A percentile compares a stretch with the other conserved stretches of the same genome.
Conservation (phyloP, 768 basidiomycete species). For the Auricularia heimuer region DNA sequence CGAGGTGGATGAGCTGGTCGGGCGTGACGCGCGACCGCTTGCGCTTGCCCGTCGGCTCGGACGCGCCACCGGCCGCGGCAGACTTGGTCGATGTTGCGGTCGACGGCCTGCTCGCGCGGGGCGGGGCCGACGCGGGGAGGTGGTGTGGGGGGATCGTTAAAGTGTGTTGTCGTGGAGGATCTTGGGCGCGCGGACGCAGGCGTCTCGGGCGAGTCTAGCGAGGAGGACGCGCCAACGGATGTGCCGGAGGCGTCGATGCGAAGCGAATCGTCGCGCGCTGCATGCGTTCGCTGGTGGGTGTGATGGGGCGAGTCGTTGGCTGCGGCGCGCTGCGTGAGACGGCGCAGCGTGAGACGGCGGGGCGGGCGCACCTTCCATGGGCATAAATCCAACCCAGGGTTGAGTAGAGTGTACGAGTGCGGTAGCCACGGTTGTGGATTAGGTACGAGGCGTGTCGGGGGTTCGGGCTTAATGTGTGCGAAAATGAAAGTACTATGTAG, state of each 20-base stretch:
- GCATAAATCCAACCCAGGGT: not conserved
- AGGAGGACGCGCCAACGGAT: not conserved
- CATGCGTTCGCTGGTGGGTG: not conserved
- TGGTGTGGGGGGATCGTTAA: not conserved
- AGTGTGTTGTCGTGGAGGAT: not conserved
- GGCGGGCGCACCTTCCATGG: not conserved
- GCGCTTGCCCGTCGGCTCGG: constrained; percentile 38
- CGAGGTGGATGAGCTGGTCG: constrained; percentile 68
- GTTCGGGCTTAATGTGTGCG: not conserved
- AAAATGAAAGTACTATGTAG: not conserved
- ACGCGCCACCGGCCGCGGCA: constrained; percentile 11
- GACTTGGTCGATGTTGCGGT: not conserved
- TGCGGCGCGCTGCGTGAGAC: not conserved
- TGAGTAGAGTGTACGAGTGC: not conserved
- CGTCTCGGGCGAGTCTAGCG: not conserved
- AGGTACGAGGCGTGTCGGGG: not conserved
- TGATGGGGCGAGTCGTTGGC: not conserved
- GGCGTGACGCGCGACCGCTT: constrained; percentile 74
- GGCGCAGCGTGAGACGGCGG: not conserved
- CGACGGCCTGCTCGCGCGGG: not conserved
- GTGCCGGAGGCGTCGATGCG: not conserved
- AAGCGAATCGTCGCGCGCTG: not conserved
- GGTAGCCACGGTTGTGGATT: constrained; percentile 1
- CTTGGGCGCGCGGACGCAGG: not conserved
- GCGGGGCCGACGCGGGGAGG: not conserved